Evolutionary conservation across 2,329 filamentous ascomycete genomes (phyloP).

Genomic region (Aspergillus neotritici): DNA sequence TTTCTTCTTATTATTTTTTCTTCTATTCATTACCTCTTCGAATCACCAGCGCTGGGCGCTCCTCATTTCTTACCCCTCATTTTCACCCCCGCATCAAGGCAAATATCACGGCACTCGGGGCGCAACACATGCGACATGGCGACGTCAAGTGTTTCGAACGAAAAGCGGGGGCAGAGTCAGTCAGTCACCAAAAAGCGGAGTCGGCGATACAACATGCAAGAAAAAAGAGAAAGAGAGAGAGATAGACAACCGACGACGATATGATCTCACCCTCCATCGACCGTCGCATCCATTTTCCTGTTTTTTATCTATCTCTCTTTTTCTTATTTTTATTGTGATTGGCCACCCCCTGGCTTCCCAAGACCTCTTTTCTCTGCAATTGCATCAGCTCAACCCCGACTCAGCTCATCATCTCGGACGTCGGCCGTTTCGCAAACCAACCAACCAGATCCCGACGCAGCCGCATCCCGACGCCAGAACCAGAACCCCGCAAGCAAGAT

Average conservation of each 20-base stretch:
- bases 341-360: slow-evolving; percentile 15
- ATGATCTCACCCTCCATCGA: too few species aligned
- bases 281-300: slow-evolving; percentile 7
- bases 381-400: slow-evolving; percentile 5
- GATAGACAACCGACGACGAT: too few species aligned
- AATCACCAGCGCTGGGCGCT: too few species aligned
- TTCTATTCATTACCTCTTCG: neutral
- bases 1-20: neutral
- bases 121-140: too few species aligned
- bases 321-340: neutral
- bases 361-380: slow-evolving; percentile 12
- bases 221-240: too few species aligned
- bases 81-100: too few species aligned
- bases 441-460: slow-evolving; percentile 3
- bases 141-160: too few species aligned
- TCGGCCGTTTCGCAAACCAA: slow-evolving; percentile 4
- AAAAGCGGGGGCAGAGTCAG: too few species aligned
- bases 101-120: too few species aligned
- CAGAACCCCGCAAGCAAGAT: too few species aligned
- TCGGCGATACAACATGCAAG: too few species aligned
- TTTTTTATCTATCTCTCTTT: slow-evolving; percentile 8
- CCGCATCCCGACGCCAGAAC: neutral
- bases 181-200: neutral
- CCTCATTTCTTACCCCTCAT: too few species aligned
- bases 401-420: slow-evolving; percentile 8